Evolutionary conservation across 345 rosid species (phyloP).

Genomic region (Eucalyptus sp.): DNA sequence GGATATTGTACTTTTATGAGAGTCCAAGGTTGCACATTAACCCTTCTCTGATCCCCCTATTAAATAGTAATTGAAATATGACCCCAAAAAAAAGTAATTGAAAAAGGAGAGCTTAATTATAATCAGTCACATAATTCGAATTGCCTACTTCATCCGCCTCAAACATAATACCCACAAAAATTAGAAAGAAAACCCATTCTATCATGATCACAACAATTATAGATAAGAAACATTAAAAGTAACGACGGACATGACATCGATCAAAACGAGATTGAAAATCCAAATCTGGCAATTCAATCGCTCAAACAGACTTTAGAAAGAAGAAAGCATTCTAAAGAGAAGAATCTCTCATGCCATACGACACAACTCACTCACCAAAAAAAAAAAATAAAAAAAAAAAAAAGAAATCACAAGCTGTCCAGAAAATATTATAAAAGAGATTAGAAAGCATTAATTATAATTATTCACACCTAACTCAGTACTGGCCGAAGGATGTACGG

Average conservation of each 20-base stretch:
- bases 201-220: not conserved
- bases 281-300: not conserved
- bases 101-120: not conserved
- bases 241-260: not conserved
- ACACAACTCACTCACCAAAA: not conserved
- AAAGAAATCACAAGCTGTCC: not conserved
- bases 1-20: not conserved
- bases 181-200: not conserved
- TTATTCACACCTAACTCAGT: not conserved
- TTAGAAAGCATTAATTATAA: not conserved
- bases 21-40: not conserved
- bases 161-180: not conserved
- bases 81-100: not conserved
- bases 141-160: not conserved
- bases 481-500: not conserved
- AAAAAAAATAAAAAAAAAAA: rapidly evolving
- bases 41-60: not conserved
- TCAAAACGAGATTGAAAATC: not conserved
- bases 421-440: not conserved
- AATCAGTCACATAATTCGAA: not conserved
- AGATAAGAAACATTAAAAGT: not conserved
- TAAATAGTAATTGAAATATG: not conserved
- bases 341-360: not conserved
- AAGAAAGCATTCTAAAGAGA: not conserved
- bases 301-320: not conserved